phyloP scores from a whole-genome alignment of 73 alveolate genomes.

The Paramecium caudatum region DNA sequence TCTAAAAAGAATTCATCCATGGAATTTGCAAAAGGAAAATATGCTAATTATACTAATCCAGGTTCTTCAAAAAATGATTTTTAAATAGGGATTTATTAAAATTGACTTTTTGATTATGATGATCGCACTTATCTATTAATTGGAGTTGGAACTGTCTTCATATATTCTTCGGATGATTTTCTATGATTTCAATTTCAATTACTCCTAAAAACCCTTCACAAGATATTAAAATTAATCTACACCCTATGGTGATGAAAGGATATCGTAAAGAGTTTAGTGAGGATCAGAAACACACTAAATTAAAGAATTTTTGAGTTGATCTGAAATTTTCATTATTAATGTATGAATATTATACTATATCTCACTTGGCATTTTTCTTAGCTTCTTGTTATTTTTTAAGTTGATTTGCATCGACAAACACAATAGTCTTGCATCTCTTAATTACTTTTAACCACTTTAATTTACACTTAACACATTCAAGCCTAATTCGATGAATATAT shows the following conservation, averaged over 20 bases:
- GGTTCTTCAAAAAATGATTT: slow-evolving; percentile 18
- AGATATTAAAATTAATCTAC: neutral
- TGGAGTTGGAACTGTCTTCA: slow-evolving; percentile 60
- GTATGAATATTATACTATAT: slow-evolving; percentile 41
- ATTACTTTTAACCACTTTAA: slow-evolving; percentile 88
- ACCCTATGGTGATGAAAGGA: neutral
- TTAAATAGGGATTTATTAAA: neutral
- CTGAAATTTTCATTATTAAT: slow-evolving; percentile 12
- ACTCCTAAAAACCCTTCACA: neutral
- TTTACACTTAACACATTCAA: slow-evolving; percentile 95
- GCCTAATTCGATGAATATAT: slow-evolving; percentile 73
- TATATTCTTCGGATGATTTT: neutral
- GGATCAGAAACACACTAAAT: neutral
- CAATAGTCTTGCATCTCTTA: slow-evolving; percentile 97
- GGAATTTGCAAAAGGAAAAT: neutral
- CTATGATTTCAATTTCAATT: neutral
- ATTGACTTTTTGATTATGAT: slow-evolving; percentile 60
- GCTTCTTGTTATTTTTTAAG: slow-evolving; percentile 50
- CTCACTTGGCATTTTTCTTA: slow-evolving; percentile 54
- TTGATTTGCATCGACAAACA: slow-evolving; percentile 86
- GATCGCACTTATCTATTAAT: slow-evolving; percentile 61
- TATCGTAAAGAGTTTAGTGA: neutral
- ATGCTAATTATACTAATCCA: neutral
- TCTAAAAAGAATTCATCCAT: neutral
- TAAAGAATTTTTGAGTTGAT: neutral